These are phyloP conservation scores for Pseudozyma thailandica DNA, from an alignment of 1,284 basidiomycete genomes.

Conservation along the genomic window DNA sequence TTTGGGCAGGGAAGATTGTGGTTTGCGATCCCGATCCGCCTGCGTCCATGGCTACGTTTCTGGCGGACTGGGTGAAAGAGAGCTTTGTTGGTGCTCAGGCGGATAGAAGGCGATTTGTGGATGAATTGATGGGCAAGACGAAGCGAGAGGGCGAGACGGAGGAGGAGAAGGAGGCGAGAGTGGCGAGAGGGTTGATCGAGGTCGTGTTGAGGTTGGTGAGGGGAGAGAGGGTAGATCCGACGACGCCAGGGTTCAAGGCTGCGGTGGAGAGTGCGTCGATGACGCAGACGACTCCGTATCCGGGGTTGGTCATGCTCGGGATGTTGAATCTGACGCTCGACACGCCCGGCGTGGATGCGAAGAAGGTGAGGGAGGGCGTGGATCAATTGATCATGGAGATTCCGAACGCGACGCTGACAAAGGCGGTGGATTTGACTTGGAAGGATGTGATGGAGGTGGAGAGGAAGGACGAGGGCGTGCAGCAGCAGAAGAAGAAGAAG, in stretches of 20 bases:
- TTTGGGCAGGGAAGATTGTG: slow-evolving; percentile 91
- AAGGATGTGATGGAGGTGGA: slow-evolving; percentile 21
- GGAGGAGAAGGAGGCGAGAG: slow-evolving; percentile 7
- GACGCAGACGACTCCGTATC: slow-evolving; percentile 11
- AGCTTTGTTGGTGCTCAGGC: slow-evolving; percentile 79
- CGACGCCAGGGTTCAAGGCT: background rate
- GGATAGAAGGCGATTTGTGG: slow-evolving; percentile 85
- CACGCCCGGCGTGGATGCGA: background rate
- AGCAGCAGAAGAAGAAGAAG: background rate
- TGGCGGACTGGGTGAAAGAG: slow-evolving; percentile 85
- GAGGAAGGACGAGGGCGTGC: background rate
- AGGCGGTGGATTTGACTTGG: slow-evolving; percentile 27
- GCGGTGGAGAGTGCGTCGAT: background rate
- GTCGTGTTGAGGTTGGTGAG: slow-evolving; percentile 18
- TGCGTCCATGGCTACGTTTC: slow-evolving; percentile 86
- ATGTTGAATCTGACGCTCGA: slow-evolving; percentile 17
- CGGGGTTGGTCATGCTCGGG: slow-evolving; percentile 20
- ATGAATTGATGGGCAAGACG: slow-evolving; percentile 87
- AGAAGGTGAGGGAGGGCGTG: slow-evolving; percentile 1
- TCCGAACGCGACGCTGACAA: slow-evolving; percentile 9
- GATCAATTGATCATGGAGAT: slow-evolving; percentile 24
- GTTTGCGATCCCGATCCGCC: slow-evolving; percentile 95
- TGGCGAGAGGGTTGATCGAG: slow-evolving; percentile 19
- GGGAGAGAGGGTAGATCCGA: slow-evolving; percentile 16
- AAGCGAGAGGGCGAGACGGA: slow-evolving; percentile 74